These are phyloP conservation scores for Taphrina sp. DNA, from an alignment of 1,139 yeast genomes.

Conservation along the genomic window DNA sequence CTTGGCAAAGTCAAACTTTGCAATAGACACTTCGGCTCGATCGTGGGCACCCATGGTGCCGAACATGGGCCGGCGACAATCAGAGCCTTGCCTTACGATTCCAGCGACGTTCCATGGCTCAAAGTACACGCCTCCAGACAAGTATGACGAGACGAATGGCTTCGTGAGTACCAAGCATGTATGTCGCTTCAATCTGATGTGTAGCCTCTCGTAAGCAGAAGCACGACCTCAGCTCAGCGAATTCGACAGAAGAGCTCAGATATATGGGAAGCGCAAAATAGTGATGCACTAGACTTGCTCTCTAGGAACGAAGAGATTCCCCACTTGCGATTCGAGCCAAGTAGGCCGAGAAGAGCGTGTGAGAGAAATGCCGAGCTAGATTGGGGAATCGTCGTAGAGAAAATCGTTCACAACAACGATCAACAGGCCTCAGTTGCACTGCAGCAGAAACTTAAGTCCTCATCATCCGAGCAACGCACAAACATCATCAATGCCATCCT, in stretches of 20 bases:
- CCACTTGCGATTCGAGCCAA: conserved; percentile 38
- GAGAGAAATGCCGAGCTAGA: conserved; percentile 42
- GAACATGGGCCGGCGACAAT: neutral
- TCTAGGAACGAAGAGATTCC: conserved; percentile 1
- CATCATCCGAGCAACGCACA: conserved; percentile 43
- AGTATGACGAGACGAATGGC: too few relatives aligned
- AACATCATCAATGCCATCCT: conserved; percentile 44
- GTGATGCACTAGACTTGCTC: too few relatives aligned
- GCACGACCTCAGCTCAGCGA: too few relatives aligned
- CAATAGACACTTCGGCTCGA: neutral
- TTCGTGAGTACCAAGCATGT: too few relatives aligned
- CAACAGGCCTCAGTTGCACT: conserved; percentile 49
- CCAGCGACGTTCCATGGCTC: too few relatives aligned
- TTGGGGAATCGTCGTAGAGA: conserved; percentile 44
- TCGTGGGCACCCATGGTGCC: neutral
- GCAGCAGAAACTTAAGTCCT: conserved; percentile 47
- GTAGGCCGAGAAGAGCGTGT: conserved; percentile 41
- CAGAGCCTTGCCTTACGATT: conserved; percentile 1
- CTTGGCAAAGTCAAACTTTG: too few relatives aligned
- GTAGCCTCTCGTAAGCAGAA: too few relatives aligned
- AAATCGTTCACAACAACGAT: conserved; percentile 46
- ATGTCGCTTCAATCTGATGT: too few relatives aligned
- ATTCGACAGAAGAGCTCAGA: too few relatives aligned
- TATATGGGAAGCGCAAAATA: too few relatives aligned
- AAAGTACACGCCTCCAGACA: too few relatives aligned